phyloP scores from a whole-genome alignment of 768 basidiomycete genomes.

The Antrodiella citrinella region DNA sequence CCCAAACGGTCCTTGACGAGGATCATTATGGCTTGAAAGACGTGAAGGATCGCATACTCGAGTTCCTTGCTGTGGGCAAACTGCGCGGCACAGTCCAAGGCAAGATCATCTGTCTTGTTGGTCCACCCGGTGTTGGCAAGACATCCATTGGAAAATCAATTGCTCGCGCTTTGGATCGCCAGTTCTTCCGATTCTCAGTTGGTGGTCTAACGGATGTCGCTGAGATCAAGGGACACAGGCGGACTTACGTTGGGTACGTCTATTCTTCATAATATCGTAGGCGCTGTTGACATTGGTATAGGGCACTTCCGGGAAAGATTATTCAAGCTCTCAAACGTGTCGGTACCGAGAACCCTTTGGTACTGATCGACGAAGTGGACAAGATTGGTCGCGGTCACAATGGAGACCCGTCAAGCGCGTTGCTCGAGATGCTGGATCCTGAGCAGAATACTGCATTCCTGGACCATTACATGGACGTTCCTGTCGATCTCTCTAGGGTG shows the following conservation, averaged over 20 bases:
- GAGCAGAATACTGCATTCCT: conserved; percentile 94
- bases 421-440: conserved; percentile 90
- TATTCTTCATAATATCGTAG: not conserved
- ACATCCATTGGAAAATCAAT: conserved; percentile 95
- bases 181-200: conserved; percentile 96
- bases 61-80: conserved; percentile 94
- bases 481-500: conserved; percentile 91
- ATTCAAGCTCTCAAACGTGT: conserved; percentile 91
- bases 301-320: conserved; percentile 90
- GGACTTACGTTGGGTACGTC: conserved; percentile 90
- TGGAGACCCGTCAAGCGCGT: conserved; percentile 85
- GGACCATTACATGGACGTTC: conserved; percentile 97
- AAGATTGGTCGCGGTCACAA: conserved; percentile 90
- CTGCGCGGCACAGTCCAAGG: conserved; percentile 91
- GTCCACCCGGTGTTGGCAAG: conserved; percentile 97
- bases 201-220: conserved; percentile 96
- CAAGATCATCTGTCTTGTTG: conserved; percentile 95
- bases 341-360: conserved; percentile 88
- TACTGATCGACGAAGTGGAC: conserved; percentile 93
- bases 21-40: conserved; percentile 92
- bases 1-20: conserved; percentile 79
- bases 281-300: conserved; percentile 18
- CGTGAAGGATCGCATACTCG: conserved; percentile 89
- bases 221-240: conserved; percentile 95
- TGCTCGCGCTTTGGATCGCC: conserved; percentile 78